Evolutionary conservation across 1,284 basidiomycete species (phyloP), one percentile per base, ranked within the genome.

Genomic region (Leccinum glutinopallens): DNA sequence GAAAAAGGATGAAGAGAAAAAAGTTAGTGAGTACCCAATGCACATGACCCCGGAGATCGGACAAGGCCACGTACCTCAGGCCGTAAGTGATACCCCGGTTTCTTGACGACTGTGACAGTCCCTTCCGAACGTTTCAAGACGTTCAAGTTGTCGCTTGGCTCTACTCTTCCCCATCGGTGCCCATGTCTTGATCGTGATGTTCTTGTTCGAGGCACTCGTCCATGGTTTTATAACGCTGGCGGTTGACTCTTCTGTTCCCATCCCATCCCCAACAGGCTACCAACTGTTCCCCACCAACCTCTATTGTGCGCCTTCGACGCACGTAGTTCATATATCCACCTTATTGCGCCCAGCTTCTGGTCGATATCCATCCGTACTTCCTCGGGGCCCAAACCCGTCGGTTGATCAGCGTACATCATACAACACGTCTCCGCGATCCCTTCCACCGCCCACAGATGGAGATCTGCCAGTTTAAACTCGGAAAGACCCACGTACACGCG

Each of bases 341-440:
- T 69, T 62, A 72, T 78, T 32, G 68, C 73, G 15, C 66, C 61
- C 17, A 56, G 58, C 5, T 69, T 65, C 0, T 7, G 53, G 39
- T 71, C 71, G 8, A 67, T 65, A 12, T 72, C 68, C 78, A 87
- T 84, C n/a, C 61, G 49, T 64, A 87, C 76, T 59, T 80, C 72
- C 68, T 92, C 90, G 0, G 89, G 87, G 0, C 85, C 87, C 37
- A 92, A 72, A 0, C 89, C 88, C 4, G 81, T 80, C 32, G 77
- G 72, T 63, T 85, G 83, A 70, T 92, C 90, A 1, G 83, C 84
- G 71, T 92, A 92, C 25, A 80, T 78, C 53, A 87, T 63, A 75
- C 83, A 89, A 70, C 90, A 92, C 1, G 87, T 88, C 61, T 89
- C 80, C n/a, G 86, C 87, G 19, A 92, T 78, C 0, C 88, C 90